Conservation (phyloP, 2,329 filamentous ascomycete genomes). For the Alternaria hordeiaustralica region DNA sequence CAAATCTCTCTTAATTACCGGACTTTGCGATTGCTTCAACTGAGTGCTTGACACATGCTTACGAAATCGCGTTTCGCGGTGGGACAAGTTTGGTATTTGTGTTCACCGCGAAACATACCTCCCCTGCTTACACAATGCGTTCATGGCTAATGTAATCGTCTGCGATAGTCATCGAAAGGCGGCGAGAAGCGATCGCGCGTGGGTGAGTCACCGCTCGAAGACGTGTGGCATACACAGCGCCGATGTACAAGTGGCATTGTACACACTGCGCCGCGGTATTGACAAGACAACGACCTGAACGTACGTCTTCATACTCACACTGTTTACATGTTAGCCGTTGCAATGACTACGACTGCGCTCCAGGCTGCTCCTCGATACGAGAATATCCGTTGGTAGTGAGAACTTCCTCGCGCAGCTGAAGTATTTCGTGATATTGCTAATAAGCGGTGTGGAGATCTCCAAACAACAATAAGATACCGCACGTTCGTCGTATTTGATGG, state of each 20-base stretch:
- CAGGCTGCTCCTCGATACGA: slow-evolving; percentile 30
- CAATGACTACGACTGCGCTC: background rate
- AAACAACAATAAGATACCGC: slow-evolving; percentile 55
- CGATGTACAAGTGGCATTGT: background rate
- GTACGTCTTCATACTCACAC: background rate
- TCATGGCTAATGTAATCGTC: slow-evolving; percentile 22
- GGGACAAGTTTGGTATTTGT: slow-evolving; percentile 2
- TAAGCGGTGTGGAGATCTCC: slow-evolving; percentile 48
- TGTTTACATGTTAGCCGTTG: background rate
- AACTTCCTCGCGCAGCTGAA: slow-evolving; percentile 21
- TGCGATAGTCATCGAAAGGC: background rate
- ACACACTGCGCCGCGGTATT: background rate
- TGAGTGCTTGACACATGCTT: slow-evolving; percentile 37
- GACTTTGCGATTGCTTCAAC: slow-evolving; percentile 15
- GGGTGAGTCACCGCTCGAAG: slow-evolving; percentile 4
- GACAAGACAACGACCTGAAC: background rate
- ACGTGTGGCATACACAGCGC: background rate
- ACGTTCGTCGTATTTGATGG: slow-evolving; percentile 53
- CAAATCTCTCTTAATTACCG: slow-evolving; percentile 31
- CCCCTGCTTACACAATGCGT: slow-evolving; percentile 28
- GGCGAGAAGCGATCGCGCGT: background rate
- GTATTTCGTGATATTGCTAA: slow-evolving; percentile 28
- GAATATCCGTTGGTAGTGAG: slow-evolving; percentile 33
- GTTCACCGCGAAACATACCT: background rate
- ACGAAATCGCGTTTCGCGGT: slow-evolving; percentile 23